Evolutionary conservation across 805 yeast species (phyloP).

Genomic region (Saturnispora quitensis): DNA sequence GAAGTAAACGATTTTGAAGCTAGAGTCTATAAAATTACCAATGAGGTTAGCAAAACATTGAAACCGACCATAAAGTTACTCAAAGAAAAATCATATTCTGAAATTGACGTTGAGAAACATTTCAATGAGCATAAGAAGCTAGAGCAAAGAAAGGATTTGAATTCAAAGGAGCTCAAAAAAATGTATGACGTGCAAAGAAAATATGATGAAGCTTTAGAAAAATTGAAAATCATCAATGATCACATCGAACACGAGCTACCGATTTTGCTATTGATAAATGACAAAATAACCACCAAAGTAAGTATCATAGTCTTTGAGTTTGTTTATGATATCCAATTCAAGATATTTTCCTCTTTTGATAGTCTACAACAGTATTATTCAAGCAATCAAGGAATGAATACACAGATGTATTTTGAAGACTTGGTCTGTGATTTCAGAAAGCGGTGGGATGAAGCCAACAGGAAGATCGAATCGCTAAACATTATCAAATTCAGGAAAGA

Average conservation of each 20-base stretch:
- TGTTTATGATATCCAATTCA: constrained; percentile 26
- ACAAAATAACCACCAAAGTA: constrained; percentile 24
- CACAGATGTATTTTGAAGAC: constrained; percentile 6
- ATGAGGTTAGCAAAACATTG: constrained; percentile 7
- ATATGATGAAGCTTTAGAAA: constrained; percentile 25
- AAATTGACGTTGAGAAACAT: constrained; percentile 18
- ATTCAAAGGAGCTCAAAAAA: constrained; percentile 30
- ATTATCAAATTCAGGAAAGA: constrained; percentile 1
- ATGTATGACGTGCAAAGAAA: constrained; percentile 26
- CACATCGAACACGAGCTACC: constrained; percentile 41
- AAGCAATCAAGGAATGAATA: background rate
- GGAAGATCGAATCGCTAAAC: constrained; percentile 2
- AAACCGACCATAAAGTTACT: constrained; percentile 18
- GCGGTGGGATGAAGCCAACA: background rate
- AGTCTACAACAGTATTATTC: constrained; percentile 9
- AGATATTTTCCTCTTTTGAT: constrained; percentile 9
- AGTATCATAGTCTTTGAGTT: constrained; percentile 15
- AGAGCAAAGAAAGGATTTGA: constrained; percentile 24
- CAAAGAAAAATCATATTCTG: constrained; percentile 19
- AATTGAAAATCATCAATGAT: constrained; percentile 31
- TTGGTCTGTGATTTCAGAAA: constrained; percentile 1
- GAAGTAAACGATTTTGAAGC: background rate
- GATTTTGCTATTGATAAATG: constrained; percentile 28
- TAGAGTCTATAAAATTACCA: background rate
- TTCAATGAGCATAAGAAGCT: constrained; percentile 14